Conservation (phyloP, 768 basidiomycete genomes). For the Trametes meyenii region DNA sequence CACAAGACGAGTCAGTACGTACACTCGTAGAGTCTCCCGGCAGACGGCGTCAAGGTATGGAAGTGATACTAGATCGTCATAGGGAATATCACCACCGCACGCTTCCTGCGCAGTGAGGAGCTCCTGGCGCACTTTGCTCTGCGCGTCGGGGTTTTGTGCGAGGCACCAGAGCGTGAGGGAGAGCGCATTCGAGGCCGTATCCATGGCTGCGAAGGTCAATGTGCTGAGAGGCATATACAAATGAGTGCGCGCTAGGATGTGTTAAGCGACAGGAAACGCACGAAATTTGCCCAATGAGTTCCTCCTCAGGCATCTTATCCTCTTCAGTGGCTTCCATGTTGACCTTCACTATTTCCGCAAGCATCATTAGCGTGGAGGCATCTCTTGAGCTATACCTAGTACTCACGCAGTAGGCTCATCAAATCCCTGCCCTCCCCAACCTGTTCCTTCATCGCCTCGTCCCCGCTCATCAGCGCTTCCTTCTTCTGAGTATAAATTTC, state of each 20-base stretch:
- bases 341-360: conserved; percentile 22
- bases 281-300: conserved; percentile 27
- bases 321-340: conserved; percentile 21
- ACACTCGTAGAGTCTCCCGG: conserved; percentile 57
- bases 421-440: conserved; percentile 48
- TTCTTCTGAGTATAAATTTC: conserved; percentile 38
- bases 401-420: conserved; percentile 51
- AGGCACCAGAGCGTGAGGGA: conserved; percentile 42
- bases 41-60: conserved; percentile 68
- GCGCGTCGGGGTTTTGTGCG: conserved; percentile 40
- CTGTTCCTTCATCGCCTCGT: conserved; percentile 33
- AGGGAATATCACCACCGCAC: conserved; percentile 29
- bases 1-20: conserved; percentile 29
- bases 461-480: conserved; percentile 29
- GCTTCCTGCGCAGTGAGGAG: conserved; percentile 31
- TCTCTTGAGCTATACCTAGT: not conserved
- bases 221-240: conserved; percentile 11
- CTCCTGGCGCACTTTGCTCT: conserved; percentile 44
- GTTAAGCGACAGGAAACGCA: not conserved
- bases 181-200: conserved; percentile 48
- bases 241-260: conserved; percentile 23
- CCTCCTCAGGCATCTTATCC: conserved; percentile 26
- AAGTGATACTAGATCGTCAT: conserved; percentile 46
- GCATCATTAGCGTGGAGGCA: too few species aligned
- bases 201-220: conserved; percentile 46